Evolutionary conservation across 2,329 filamentous ascomycete genomes (phyloP).

Genomic region (Stachybotrys chartarum): DNA sequence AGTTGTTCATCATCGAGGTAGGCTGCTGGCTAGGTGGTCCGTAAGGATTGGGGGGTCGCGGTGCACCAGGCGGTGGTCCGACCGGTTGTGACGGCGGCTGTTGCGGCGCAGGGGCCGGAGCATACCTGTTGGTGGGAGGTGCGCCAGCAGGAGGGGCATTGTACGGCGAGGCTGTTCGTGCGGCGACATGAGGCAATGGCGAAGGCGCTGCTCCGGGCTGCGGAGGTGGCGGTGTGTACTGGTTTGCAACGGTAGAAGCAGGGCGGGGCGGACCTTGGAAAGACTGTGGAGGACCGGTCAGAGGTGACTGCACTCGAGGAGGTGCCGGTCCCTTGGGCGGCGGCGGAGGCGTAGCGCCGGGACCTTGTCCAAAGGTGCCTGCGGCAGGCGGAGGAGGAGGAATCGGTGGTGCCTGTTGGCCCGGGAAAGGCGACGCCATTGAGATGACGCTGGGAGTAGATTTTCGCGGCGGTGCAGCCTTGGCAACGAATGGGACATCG

Average conservation of each 20-base stretch:
- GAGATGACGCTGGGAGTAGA: conserved; percentile 65
- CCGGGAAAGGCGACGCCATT: conserved; percentile 69
- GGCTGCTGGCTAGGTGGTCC: conserved; percentile 39
- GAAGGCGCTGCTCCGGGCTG: conserved; percentile 58
- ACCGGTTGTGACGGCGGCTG: conserved; percentile 38
- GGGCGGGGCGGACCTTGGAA: conserved; percentile 50
- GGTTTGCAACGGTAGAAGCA: conserved; percentile 58
- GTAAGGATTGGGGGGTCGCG: conserved; percentile 37
- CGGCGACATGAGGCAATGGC: conserved; percentile 50
- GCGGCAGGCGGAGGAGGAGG: conserved; percentile 53
- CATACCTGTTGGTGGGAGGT: conserved; percentile 70
- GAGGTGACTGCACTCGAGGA: conserved; percentile 66
- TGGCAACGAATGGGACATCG: conserved; percentile 80
- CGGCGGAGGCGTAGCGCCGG: conserved; percentile 64
- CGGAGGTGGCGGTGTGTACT: conserved; percentile 45
- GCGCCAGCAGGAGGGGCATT: conserved; percentile 66
- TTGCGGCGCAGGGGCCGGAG: conserved; percentile 56
- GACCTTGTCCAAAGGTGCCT: conserved; percentile 52
- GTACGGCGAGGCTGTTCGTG: conserved; percentile 78
- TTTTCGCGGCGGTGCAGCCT: conserved; percentile 62
- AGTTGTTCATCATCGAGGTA: conserved; percentile 40
- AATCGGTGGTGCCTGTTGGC: conserved; percentile 48
- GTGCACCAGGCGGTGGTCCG: conserved; percentile 35
- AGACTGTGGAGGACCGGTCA: conserved; percentile 45
- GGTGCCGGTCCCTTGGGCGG: conserved; percentile 73